Percentiles rank a stretch among this genome's conserved stretches.
Conservation (phyloP, 345 rosid genomes). For the Diplotaxis tenuifolia region DNA sequence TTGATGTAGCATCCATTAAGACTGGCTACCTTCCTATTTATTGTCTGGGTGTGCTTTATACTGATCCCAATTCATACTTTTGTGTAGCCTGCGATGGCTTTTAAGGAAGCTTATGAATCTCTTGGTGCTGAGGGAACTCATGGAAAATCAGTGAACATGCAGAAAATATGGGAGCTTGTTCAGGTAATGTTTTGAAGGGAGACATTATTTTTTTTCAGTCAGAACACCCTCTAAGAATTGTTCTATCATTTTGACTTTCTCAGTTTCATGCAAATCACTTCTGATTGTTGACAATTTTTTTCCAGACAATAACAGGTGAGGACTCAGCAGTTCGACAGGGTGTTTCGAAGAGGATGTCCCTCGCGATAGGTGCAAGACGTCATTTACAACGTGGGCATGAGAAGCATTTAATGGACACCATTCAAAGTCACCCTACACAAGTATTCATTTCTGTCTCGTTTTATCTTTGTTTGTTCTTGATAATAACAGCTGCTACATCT, state of each 20-base stretch:
- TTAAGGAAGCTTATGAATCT: slow-evolving; percentile 77
- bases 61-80: slow-evolving; percentile 24
- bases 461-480: not conserved
- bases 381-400: slow-evolving; percentile 95
- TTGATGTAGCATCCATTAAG: slow-evolving; percentile 3
- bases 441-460: slow-evolving; percentile 41
- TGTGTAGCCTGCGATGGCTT: slow-evolving; percentile 72
- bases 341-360: slow-evolving; percentile 73
- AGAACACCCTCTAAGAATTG: slow-evolving; percentile 19
- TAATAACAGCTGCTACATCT: too few species aligned
- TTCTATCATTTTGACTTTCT: not conserved
- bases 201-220: not conserved
- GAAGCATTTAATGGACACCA: slow-evolving; percentile 85
- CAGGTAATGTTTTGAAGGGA: slow-evolving; percentile 48
- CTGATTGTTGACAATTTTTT: slow-evolving; percentile 33
- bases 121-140: slow-evolving; percentile 67
- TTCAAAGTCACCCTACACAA: slow-evolving; percentile 94
- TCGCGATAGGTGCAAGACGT: slow-evolving; percentile 83
- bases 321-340: slow-evolving; percentile 50
- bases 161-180: slow-evolving; percentile 97
- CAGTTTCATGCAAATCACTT: slow-evolving; percentile 4
- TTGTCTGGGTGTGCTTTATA: slow-evolving; percentile 10
- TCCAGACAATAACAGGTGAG: slow-evolving; percentile 78
- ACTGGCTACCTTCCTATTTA: not conserved
- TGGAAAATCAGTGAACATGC: slow-evolving; percentile 89